These are phyloP conservation scores for Penicillium mononematosum DNA, from an alignment of 495 filamentous ascomycete species.

Conservation along the genomic window DNA sequence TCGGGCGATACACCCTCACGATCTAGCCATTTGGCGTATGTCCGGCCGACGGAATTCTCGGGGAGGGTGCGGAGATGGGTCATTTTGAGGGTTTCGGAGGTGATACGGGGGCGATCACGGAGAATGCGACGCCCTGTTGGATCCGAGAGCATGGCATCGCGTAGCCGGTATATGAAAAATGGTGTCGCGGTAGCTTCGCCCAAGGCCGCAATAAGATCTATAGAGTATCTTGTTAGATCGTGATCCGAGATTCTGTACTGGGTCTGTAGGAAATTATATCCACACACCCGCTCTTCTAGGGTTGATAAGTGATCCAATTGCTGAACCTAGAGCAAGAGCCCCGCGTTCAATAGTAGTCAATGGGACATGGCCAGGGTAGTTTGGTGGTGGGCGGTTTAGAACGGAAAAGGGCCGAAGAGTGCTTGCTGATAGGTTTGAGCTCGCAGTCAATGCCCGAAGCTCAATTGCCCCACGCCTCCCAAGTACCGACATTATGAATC, in stretches of 20 bases:
- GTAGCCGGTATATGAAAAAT: constrained; percentile 91
- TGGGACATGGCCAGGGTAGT: constrained; percentile 89
- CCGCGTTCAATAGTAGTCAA: constrained; percentile 74
- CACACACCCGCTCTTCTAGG: constrained; percentile 69
- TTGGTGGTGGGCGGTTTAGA: constrained; percentile 69
- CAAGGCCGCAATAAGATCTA: constrained; percentile 89
- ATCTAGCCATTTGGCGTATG: constrained; percentile 86
- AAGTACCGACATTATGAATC: constrained; percentile 35
- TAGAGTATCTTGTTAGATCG: neutral
- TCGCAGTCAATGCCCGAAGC: constrained; percentile 21
- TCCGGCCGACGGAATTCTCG: constrained; percentile 72
- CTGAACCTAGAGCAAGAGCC: constrained; percentile 78
- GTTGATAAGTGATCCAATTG: constrained; percentile 73
- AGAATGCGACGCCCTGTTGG: constrained; percentile 90
- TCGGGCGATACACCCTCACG: constrained; percentile 90
- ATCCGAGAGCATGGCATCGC: constrained; percentile 81
- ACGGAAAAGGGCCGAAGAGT: constrained; percentile 61
- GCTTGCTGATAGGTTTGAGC: constrained; percentile 10
- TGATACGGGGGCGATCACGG: constrained; percentile 83
- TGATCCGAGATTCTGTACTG: constrained; percentile 1
- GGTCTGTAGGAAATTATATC: neutral
- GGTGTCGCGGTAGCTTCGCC: constrained; percentile 93
- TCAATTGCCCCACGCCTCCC: constrained; percentile 26
- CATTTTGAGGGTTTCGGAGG: constrained; percentile 70
- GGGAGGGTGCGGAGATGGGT: constrained; percentile 69